Evolutionary conservation across 805 yeast genomes (phyloP), one percentile per base, ranked within the genome.

Genomic region (Cyberlindnera mycetangii): DNA sequence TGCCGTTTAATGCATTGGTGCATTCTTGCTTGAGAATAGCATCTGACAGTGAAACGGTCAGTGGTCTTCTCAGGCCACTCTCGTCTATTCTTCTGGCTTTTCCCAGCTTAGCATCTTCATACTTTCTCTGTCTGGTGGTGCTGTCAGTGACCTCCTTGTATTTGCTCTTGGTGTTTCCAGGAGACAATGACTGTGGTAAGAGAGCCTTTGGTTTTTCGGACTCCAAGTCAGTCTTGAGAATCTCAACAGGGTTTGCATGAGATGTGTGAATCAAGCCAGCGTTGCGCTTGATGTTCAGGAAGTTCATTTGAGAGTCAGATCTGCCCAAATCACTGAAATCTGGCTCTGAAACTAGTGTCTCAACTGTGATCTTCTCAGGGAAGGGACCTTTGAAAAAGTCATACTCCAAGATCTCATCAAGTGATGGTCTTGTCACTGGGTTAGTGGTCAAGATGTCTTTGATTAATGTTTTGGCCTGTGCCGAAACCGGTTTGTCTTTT

Each of bases 351-450:
- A 72, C 75, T 50, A 86, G 76, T 17, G 88, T 75, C 37, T 77
- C 77, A 42, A 76, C 77, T 19, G 83, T 78, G 31, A 90, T 74
- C 44, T 65, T 71, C 25, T 76, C 76, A 7, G 97, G 97, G 75
- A 90, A 90, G 20, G 84, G 73, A 22, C 95, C 95, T 47, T 76
- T 79, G 66, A 93, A 89, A 89, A 97, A 93, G 28, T 81, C 82
- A 62, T 89, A 87, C 46, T 78, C 83, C 52, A 90, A 74, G 42
- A 92, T 83, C 48, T 85, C 85, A 56, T 83, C 81, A 37, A 93
- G 70, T 2, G 84, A 70, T 32, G 97, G 97, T 65, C 99, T 83
- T 53, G 77, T 74, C 37, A 74, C 60, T 8, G 99, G 98, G 53
- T 89, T 81, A 28, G 87, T 76, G 31, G 85, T 75, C 50, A 93